Evolutionary conservation across 768 basidiomycete species (phyloP), one percentile per base, ranked within the genome.

Genomic region (Pisolithus orientalis): DNA sequence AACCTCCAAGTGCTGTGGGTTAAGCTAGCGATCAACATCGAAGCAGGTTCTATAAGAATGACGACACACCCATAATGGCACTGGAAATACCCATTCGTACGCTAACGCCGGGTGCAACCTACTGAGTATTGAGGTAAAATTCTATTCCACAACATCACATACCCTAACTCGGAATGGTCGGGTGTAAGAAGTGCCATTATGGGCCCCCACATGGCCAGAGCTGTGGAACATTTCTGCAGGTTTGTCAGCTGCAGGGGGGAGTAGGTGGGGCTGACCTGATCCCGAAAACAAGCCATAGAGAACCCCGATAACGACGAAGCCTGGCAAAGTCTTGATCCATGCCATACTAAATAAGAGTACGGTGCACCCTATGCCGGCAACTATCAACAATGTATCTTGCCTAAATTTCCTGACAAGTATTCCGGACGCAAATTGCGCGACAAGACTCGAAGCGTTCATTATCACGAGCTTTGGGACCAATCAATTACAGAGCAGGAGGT

Each of bases 251-350:
- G 11, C 13, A 34, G 21, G 29, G n/a, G 27, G 16, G 21, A 39
- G 8, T 25, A 37, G 34, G 39, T 6, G 21, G 7, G 44, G 5
- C n/a, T 44, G 9, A 11, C 47, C 31, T 37, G 45, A 10, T 40
- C 80, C 81, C n/a, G 72, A 71, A 55, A 78, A 78, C 58, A 76
- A 78, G 11, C 81, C 80, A 55, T 75, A 82, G 1, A 77, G 54
- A 39, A 75, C 54, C 1, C 73, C 72, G 51, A 79, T 74, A 2
- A 70, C 58, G 14, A 78, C 65, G 16, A 76, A 69, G 6, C 74
- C 72, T 1, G 64, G 61, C 0, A 68, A 65, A 32, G 69, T 69
- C 27, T 68, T 66, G 31, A 79, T 62, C 1, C 70, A 77, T n/a
- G 78, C 68, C 51, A 76, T 72, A 43, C 75, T 71, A 52, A 80